These are phyloP conservation scores for Ampelomyces quisqualis DNA, from an alignment of 2,329 filamentous ascomycete species.

Conservation along the genomic window DNA sequence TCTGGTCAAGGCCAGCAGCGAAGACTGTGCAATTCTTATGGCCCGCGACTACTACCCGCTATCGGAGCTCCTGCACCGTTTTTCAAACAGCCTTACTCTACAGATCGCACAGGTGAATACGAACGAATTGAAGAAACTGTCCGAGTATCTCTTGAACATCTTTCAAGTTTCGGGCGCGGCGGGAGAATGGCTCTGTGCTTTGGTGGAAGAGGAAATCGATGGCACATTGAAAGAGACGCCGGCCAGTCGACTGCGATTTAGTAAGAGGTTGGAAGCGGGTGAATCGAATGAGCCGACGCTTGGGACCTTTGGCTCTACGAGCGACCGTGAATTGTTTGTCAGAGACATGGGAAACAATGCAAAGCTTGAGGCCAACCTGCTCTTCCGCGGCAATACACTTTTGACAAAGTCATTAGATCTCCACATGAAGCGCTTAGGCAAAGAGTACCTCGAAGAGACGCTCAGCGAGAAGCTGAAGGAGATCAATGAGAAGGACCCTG, in stretches of 20 bases:
- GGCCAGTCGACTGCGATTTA: constrained; percentile 66
- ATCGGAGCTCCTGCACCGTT: constrained; percentile 79
- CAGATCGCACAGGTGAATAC: constrained; percentile 80
- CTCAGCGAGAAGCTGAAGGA: constrained; percentile 82
- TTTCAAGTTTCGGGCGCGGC: constrained; percentile 88
- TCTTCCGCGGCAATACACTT: constrained; percentile 93
- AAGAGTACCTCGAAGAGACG: constrained; percentile 86
- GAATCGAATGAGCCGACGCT: constrained; percentile 60
- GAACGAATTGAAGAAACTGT: constrained; percentile 73
- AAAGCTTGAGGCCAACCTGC: constrained; percentile 84
- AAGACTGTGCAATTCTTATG: constrained; percentile 87
- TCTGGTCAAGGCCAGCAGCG: constrained; percentile 77
- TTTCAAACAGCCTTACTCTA: constrained; percentile 77
- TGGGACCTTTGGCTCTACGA: constrained; percentile 43
- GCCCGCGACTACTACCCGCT: constrained; percentile 81
- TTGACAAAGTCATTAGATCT: constrained; percentile 91
- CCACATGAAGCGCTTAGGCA: constrained; percentile 92
- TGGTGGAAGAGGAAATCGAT: constrained; percentile 97
- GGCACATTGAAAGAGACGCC: constrained; percentile 81
- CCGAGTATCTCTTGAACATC: constrained; percentile 87
- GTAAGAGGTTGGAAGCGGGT: constrained; percentile 68
- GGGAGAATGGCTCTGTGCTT: constrained; percentile 84
- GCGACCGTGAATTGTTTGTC: constrained; percentile 70
- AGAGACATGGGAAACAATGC: constrained; percentile 77
- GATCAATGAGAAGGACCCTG: constrained; percentile 85